These are phyloP conservation scores for Biscutella auriculata DNA, from an alignment of 441 rosid species.

Conservation along the genomic window DNA sequence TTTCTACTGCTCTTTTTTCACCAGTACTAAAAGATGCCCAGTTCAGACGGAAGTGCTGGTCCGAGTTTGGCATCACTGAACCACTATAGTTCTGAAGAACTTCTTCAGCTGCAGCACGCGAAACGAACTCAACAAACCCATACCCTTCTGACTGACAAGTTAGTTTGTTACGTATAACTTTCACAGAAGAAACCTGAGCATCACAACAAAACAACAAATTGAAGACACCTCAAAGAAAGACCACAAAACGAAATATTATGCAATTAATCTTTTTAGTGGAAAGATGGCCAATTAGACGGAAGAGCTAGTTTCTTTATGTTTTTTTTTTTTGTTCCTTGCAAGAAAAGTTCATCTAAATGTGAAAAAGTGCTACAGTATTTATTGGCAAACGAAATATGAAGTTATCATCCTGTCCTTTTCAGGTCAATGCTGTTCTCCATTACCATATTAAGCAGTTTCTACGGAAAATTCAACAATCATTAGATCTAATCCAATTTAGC, in stretches of 20 bases:
- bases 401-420: slow-evolving; percentile 15
- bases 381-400: slow-evolving; percentile 3
- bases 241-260: neutral
- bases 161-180: slow-evolving; percentile 66
- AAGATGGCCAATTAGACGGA: neutral
- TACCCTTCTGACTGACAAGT: slow-evolving; percentile 63
- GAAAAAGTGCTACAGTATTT: slow-evolving; percentile 16
- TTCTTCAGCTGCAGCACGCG: slow-evolving; percentile 55
- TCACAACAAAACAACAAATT: slow-evolving; percentile 12
- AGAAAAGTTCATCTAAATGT: slow-evolving; percentile 13
- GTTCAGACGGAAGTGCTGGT: slow-evolving; percentile 58
- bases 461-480: slow-evolving; percentile 3
- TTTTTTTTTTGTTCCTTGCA: neutral
- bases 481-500: slow-evolving; percentile 6
- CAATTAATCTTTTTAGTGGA: neutral
- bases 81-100: slow-evolving; percentile 52
- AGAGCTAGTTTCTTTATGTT: neutral
- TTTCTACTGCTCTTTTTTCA: slow-evolving; percentile 43
- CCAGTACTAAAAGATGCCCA: slow-evolving; percentile 65
- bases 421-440: slow-evolving; percentile 17
- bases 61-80: slow-evolving; percentile 53
- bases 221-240: neutral
- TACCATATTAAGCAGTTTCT: slow-evolving; percentile 3
- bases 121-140: slow-evolving; percentile 56
- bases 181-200: slow-evolving; percentile 43